These are phyloP conservation scores for Trichaptum fuscoviolaceum DNA, from an alignment of 768 basidiomycete genomes.

Conservation along the genomic window DNA sequence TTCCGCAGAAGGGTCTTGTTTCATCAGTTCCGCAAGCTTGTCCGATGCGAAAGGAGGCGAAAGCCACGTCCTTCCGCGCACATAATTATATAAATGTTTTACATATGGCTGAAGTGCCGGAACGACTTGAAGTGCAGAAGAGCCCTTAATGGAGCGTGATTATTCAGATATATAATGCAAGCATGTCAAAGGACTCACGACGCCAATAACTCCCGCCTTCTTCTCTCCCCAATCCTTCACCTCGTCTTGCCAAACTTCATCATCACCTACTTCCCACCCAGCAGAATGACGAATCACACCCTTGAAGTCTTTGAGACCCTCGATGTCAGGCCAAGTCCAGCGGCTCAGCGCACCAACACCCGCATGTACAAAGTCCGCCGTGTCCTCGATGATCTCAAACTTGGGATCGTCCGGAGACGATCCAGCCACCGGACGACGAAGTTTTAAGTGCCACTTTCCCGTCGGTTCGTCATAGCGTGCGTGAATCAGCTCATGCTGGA, in stretches of 20 bases:
- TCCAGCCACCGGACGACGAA: constrained; percentile 29
- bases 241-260: constrained; percentile 37
- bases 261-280: constrained; percentile 42
- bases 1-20: constrained; percentile 28
- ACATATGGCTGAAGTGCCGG: constrained; percentile 52
- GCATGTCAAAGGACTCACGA: constrained; percentile 32
- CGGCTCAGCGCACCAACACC: constrained; percentile 48
- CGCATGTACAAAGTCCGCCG: constrained; percentile 51
- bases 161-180: not conserved
- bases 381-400: constrained; percentile 45
- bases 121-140: constrained; percentile 57
- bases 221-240: constrained; percentile 47
- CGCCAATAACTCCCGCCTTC: constrained; percentile 52
- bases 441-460: constrained; percentile 52
- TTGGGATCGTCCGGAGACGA: constrained; percentile 16
- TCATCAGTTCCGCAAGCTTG: constrained; percentile 33
- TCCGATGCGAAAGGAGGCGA: constrained; percentile 39
- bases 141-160: constrained; percentile 36
- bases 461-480: constrained; percentile 45
- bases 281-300: constrained; percentile 63
- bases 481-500: constrained; percentile 47
- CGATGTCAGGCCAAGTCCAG: constrained; percentile 66
- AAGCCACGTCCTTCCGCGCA: constrained; percentile 57
- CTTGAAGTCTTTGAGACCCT: constrained; percentile 48
- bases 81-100: constrained; percentile 45